phyloP scores from a whole-genome alignment of 495 filamentous ascomycete genomes.

The Aspergillus bridgeri region DNA sequence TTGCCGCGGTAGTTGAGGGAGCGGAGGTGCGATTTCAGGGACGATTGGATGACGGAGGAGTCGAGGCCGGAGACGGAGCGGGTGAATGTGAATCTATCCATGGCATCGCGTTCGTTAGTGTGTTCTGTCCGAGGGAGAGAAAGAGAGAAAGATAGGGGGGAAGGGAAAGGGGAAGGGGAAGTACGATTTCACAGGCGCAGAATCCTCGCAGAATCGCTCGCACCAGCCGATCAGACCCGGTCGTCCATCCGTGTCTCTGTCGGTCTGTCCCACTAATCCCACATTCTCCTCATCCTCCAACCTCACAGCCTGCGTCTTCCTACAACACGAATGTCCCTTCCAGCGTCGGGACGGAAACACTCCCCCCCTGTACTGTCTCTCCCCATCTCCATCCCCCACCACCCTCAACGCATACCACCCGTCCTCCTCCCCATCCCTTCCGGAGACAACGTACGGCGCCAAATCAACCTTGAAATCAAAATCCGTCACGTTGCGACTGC shows the following conservation, averaged over 20 bases:
- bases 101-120: not conserved
- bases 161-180: too few relatives aligned
- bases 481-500: conserved; percentile 31
- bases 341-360: conserved; percentile 21
- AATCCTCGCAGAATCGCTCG: conserved; percentile 38
- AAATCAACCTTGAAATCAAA: conserved; percentile 41
- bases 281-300: conserved; percentile 10
- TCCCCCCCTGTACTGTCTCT: conserved; percentile 31
- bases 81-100: conserved; percentile 34
- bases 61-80: conserved; percentile 38
- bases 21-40: conserved; percentile 39
- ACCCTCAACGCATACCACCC: conserved; percentile 23
- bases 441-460: conserved; percentile 26
- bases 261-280: conserved; percentile 1
- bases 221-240: conserved; percentile 36
- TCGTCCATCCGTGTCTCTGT: conserved; percentile 4
- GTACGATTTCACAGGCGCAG: conserved; percentile 41
- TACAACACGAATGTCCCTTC: conserved; percentile 10
- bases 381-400: conserved; percentile 24
- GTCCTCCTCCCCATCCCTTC: conserved; percentile 15
- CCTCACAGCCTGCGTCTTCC: conserved; percentile 15
- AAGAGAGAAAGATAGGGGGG: not conserved
- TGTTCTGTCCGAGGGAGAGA: not conserved
- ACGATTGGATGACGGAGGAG: conserved; percentile 23
- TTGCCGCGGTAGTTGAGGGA: conserved; percentile 40